phyloP scores from a whole-genome alignment of 1,139 yeast genomes.

The Blastobotrys elegans region DNA sequence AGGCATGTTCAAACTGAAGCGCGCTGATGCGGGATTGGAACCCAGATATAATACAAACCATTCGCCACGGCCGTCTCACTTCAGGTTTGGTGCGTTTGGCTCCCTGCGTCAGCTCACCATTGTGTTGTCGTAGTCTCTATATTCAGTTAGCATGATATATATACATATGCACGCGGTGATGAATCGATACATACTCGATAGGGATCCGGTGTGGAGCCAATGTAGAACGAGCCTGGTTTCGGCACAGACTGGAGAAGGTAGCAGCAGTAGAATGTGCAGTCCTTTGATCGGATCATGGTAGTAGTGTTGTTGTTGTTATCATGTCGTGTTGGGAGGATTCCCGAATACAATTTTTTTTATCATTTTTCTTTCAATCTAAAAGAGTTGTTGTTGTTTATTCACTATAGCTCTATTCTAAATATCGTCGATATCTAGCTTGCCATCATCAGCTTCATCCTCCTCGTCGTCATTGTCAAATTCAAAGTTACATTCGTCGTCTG shows the following conservation, averaged over 20 bases:
- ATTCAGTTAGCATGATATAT: constrained; percentile 8
- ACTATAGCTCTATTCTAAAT: constrained; percentile 39
- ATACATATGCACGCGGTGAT: constrained; percentile 12
- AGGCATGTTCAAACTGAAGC: constrained; percentile 66
- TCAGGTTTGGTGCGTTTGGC: constrained; percentile 57
- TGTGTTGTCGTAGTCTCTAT: constrained; percentile 70
- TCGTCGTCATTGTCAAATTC: constrained; percentile 96
- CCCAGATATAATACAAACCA: constrained; percentile 58
- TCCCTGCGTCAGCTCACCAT: constrained; percentile 58
- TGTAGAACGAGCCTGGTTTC: constrained; percentile 54
- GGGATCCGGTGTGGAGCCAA: constrained; percentile 79
- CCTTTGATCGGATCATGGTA: neutral
- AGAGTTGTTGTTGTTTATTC: neutral
- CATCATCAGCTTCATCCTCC: constrained; percentile 66
- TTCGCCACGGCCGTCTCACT: constrained; percentile 69
- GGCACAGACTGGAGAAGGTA: constrained; percentile 50
- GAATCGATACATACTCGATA: too few relatives aligned
- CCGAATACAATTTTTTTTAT: constrained; percentile 5
- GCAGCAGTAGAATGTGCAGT: constrained; percentile 12
- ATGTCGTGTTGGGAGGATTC: neutral
- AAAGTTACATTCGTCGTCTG: constrained; percentile 96
- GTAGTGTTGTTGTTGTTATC: neutral
- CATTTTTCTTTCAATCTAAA: neutral
- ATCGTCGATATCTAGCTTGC: constrained; percentile 78
- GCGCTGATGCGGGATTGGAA: constrained; percentile 71